These are phyloP conservation scores for Ceriops decandra DNA, from an alignment of 345 rosid species.

Conservation along the genomic window DNA sequence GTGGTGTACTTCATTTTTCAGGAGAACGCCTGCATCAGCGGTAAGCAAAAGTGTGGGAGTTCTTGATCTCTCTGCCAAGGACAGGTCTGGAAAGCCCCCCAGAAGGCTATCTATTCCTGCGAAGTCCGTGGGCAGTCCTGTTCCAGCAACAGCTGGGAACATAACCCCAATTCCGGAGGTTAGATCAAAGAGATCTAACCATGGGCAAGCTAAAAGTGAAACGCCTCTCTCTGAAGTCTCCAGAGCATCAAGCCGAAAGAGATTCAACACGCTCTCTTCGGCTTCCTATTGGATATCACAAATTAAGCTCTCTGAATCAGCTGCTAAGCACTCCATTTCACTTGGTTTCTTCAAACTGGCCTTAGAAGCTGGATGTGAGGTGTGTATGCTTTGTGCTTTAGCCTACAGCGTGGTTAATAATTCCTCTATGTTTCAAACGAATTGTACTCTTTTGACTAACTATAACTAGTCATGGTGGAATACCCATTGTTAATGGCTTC, in stretches of 20 bases:
- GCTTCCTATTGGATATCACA: conserved; percentile 71
- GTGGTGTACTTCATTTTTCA: conserved; percentile 8
- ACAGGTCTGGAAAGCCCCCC: conserved; percentile 73
- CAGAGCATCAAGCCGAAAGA: conserved; percentile 47
- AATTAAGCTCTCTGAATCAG: conserved; percentile 73
- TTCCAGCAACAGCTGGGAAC: conserved; percentile 31
- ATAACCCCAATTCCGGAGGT: conserved; percentile 60
- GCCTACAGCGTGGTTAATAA: too few species aligned
- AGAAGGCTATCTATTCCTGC: conserved; percentile 74
- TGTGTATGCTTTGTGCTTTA: conserved; percentile 14
- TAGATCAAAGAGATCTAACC: conserved; percentile 43
- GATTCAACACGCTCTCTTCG: conserved; percentile 44
- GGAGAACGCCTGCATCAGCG: conserved; percentile 47
- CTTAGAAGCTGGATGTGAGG: conserved; percentile 82
- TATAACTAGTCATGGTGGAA: not conserved
- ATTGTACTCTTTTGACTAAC: too few species aligned
- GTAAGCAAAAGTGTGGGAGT: conserved; percentile 73
- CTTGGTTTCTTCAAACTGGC: conserved; percentile 92
- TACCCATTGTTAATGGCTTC: too few species aligned
- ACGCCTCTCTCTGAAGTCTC: conserved; percentile 53
- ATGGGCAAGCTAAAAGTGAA: conserved; percentile 38
- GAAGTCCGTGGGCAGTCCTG: conserved; percentile 41
- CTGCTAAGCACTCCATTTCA: conserved; percentile 67
- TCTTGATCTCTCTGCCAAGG: conserved; percentile 69
- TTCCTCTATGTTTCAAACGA: too few species aligned